Conservation (phyloP, 495 filamentous ascomycete genomes). For the Hypoxylon perforatum region DNA sequence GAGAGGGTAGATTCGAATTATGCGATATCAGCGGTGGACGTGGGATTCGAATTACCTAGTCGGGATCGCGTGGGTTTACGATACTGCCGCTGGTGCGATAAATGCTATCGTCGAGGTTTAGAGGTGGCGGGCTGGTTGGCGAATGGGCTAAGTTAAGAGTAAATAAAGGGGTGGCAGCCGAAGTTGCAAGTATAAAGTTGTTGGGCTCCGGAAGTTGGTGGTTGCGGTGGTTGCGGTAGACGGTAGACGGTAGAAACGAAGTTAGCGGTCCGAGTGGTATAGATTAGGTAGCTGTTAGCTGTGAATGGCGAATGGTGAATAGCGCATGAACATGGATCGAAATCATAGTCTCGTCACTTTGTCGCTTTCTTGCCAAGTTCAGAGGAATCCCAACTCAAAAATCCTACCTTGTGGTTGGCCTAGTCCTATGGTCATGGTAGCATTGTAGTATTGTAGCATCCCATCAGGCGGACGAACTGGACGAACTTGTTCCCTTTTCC, state of each 20-base stretch:
- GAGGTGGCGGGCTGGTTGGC: conserved; percentile 3
- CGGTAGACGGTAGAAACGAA: conserved; percentile 36
- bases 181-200: conserved; percentile 44
- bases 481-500: conserved; percentile 9
- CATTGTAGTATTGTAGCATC: not conserved
- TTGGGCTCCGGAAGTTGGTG: conserved; percentile 38
- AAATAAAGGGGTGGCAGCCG: conserved; percentile 38
- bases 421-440: too few species aligned
- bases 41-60: not conserved
- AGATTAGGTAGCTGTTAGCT: too few species aligned
- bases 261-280: conserved; percentile 27
- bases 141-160: conserved; percentile 13
- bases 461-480: conserved; percentile 14
- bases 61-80: conserved; percentile 22
- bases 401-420: not conserved
- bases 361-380: conserved; percentile 8
- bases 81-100: conserved; percentile 19
- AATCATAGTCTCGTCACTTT: conserved; percentile 30
- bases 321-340: conserved; percentile 18
- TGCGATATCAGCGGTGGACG: conserved; percentile 1
- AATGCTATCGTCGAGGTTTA: not conserved
- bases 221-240: conserved; percentile 30
- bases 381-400: conserved; percentile 5
- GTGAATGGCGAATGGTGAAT: too few species aligned
- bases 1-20: conserved; percentile 1